Conservation (phyloP, 148 eudicot genomes). For the Rhododendron molle region DNA sequence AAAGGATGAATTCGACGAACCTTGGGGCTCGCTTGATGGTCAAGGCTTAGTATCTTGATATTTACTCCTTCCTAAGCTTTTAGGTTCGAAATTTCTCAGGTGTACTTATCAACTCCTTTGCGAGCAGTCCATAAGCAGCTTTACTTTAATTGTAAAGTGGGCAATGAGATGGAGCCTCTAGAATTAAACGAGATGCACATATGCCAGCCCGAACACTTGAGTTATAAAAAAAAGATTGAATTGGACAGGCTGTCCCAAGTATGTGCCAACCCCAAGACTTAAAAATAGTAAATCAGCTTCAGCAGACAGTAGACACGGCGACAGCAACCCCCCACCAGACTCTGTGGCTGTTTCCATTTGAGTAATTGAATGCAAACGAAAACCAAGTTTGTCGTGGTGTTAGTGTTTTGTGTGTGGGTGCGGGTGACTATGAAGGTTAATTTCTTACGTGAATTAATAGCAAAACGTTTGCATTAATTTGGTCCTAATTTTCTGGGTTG, state of each 20-base stretch:
- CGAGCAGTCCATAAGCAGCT: too few species aligned
- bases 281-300: too few species aligned
- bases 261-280: neutral
- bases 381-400: neutral
- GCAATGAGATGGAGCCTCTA: too few species aligned
- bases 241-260: conserved; percentile 3
- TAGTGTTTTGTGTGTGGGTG: neutral
- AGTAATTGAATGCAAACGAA: neutral
- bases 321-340: neutral
- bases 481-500: neutral
- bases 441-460: neutral
- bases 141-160: too few species aligned
- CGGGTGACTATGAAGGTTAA: neutral
- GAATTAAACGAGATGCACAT: neutral
- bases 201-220: too few species aligned
- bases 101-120: neutral
- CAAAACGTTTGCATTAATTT: conserved; percentile 6
- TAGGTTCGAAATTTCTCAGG: neutral
- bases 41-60: neutral
- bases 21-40: neutral
- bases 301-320: neutral
- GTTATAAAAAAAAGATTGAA: neutral
- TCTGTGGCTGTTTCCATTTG: neutral
- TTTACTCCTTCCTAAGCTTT: too few species aligned
- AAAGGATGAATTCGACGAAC: neutral